These are phyloP conservation scores for Amanita rimosa DNA, from an alignment of 768 basidiomycete species.

Conservation along the genomic window DNA sequence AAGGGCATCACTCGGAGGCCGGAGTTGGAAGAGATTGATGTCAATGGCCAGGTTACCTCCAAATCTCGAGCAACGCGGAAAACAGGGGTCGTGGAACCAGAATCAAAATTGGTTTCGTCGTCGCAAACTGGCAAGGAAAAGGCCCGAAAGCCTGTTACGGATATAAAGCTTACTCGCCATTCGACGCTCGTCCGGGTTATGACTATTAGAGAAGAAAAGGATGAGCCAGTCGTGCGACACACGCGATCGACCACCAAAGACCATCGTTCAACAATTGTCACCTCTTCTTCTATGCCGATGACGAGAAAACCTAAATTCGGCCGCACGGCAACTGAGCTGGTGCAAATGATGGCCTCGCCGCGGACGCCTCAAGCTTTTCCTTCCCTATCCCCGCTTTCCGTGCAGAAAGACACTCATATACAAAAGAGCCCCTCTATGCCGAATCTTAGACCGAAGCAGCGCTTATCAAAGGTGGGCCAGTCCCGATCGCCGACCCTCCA, in stretches of 20 bases:
- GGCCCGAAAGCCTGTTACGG: background rate
- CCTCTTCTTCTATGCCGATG: background rate
- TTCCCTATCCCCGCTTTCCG: background rate
- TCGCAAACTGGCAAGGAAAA: background rate
- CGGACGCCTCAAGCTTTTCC: background rate
- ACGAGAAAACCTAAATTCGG: background rate
- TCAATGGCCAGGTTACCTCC: background rate
- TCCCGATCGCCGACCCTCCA: background rate
- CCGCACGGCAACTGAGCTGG: background rate
- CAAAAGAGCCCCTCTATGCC: constrained; percentile 4
- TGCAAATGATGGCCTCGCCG: background rate
- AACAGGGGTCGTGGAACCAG: background rate
- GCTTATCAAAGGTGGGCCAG: background rate
- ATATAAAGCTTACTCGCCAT: background rate
- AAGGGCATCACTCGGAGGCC: background rate
- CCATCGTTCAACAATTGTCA: background rate
- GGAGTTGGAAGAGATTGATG: constrained; percentile 1
- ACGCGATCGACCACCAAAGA: background rate
- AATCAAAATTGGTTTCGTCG: background rate
- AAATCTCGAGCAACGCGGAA: background rate
- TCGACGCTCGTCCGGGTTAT: background rate
- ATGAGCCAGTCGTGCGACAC: background rate
- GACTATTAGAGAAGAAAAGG: background rate
- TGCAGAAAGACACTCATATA: background rate
- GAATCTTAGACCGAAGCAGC: background rate